These are phyloP conservation scores for Alternaria sp. DNA, from an alignment of 2,329 filamentous ascomycete genomes.

Conservation along the genomic window DNA sequence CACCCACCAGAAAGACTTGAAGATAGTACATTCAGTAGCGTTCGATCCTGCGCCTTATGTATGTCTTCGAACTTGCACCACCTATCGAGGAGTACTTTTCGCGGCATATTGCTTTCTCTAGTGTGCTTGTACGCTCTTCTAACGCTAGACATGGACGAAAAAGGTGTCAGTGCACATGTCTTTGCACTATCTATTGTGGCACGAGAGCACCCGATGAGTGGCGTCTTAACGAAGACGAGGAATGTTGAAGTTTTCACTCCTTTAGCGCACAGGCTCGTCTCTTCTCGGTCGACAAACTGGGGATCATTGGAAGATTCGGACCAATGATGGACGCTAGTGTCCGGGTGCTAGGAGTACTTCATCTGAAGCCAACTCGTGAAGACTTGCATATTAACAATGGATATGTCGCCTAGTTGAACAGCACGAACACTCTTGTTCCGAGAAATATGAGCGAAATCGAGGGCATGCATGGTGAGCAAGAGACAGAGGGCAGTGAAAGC, in stretches of 20 bases:
- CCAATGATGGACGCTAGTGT: background rate
- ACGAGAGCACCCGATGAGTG: background rate
- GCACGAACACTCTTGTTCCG: background rate
- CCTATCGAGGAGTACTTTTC: background rate
- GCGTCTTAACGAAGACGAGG: background rate
- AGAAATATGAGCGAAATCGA: background rate
- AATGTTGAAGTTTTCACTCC: background rate
- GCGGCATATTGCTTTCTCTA: background rate
- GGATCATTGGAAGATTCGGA: background rate
- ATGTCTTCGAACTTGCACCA: background rate
- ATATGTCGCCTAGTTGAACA: background rate
- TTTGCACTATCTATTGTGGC: background rate
- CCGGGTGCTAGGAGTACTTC: background rate
- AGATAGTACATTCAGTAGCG: background rate
- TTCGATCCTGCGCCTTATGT: background rate
- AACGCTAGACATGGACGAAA: no score
- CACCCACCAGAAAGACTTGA: background rate
- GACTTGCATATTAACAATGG: background rate
- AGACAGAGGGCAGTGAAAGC: background rate
- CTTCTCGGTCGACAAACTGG: background rate
- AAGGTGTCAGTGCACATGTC: background rate
- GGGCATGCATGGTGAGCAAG: background rate
- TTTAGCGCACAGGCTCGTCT: background rate
- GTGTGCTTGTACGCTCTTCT: background rate
- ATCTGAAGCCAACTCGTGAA: background rate